Conservation (phyloP, 1,284 basidiomycete species). For the Neotropicomus parvogracilis region DNA sequence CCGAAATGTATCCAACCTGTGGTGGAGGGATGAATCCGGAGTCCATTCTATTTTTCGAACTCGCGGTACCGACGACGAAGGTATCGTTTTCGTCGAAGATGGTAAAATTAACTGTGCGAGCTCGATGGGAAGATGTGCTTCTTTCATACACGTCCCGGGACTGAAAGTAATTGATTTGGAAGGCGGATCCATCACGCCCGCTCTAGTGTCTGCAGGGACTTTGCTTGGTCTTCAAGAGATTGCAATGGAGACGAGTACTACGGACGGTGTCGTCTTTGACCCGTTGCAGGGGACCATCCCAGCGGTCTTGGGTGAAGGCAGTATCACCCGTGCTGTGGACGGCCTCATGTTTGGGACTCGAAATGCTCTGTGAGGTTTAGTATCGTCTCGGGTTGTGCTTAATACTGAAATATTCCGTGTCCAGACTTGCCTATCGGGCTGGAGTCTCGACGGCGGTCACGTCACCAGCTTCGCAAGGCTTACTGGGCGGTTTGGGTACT, state of each 20-base stretch:
- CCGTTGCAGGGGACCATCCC: slow-evolving; percentile 46
- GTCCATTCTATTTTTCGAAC: slow-evolving; percentile 21
- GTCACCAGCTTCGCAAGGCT: slow-evolving; percentile 50
- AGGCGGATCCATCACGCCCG: slow-evolving; percentile 47
- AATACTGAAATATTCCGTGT: slow-evolving; percentile 2
- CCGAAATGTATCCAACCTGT: slow-evolving; percentile 39
- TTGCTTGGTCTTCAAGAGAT: slow-evolving; percentile 62
- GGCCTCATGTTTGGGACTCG: slow-evolving; percentile 72
- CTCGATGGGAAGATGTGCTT: slow-evolving; percentile 17
- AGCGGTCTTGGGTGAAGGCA: slow-evolving; percentile 46
- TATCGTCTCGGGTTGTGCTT: background rate
- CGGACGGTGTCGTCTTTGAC: slow-evolving; percentile 60
- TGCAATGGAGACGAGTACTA: slow-evolving; percentile 57
- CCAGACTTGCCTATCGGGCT: slow-evolving; percentile 59
- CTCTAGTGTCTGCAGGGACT: slow-evolving; percentile 56
- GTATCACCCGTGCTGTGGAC: slow-evolving; percentile 66
- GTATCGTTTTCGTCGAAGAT: slow-evolving; percentile 31
- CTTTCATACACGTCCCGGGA: slow-evolving; percentile 8
- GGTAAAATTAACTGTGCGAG: slow-evolving; percentile 35
- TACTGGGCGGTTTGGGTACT: slow-evolving; percentile 66
- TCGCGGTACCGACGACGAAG: slow-evolving; percentile 12
- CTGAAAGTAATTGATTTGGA: slow-evolving; percentile 35
- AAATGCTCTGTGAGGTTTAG: slow-evolving; percentile 61
- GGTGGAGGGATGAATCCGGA: slow-evolving; percentile 22
- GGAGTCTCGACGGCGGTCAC: slow-evolving; percentile 64